Evolutionary conservation across 2,329 filamentous ascomycete genomes (phyloP), one percentile per base, ranked within the genome.

Genomic region (Hypomyces perniciosus): DNA sequence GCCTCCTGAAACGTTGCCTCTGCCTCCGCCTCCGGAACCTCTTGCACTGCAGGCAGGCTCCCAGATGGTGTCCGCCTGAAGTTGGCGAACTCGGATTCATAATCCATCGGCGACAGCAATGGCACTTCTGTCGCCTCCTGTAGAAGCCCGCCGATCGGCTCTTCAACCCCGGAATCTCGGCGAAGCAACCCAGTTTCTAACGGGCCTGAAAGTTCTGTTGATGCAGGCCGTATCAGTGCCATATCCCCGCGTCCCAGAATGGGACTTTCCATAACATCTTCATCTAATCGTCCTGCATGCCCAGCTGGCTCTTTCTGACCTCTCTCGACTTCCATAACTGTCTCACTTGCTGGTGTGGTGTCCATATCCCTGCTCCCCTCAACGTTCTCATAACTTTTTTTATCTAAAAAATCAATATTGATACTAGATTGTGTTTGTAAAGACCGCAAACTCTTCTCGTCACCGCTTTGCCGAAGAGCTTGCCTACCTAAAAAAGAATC

Each of bases 21-120:
- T 51, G 68, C 67, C 39, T 75, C 68, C 3, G 73, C 72, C 57
- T 80, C 77, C 1, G 69, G 68, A 7, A 69, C 66, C 58, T 83
- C 78, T 57, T 72, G 69, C 4, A 83, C 78, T 0, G 77, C 73
- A 4, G 78, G 69, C 43, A 83, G 62, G 8, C 28, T 66, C 49
- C 72, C 69, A 5, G 71, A 66, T 20, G 73, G 67, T 3, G 71
- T 72, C 44, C 71, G 69, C 51, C 69, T 67, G 51, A 72, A 69
- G 39, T 74, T 74, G 28, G 65, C 57, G 12, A 68, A 47, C 12
- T 66, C 65, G 29, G 59, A 57, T 44, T 46, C 50, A 47, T 40
- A 10, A 28, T 50, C 48, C 48, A 43, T 54, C 12, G 51, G 51
- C 26, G 51, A 43, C 28, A 49, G 47, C 37, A 47, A 29, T 40